phyloP scores from a whole-genome alignment of 495 filamentous ascomycete genomes.

The Aspergillus bridgeri region DNA sequence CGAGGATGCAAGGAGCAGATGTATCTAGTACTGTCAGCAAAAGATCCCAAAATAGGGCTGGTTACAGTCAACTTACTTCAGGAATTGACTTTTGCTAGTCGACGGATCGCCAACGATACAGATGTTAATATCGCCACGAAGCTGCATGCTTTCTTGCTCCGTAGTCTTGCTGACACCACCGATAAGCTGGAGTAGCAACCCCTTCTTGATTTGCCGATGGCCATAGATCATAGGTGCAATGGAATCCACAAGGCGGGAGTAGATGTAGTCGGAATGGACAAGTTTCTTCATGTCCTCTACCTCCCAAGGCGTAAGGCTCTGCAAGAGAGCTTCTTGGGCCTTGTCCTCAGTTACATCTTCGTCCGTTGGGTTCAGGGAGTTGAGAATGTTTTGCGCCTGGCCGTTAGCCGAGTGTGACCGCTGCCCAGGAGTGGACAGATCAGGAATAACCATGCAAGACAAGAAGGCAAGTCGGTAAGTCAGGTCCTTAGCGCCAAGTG shows the following conservation, averaged over 20 bases:
- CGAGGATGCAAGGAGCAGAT: slow-evolving; percentile 93
- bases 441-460: slow-evolving; percentile 93
- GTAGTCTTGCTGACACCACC: slow-evolving; percentile 81
- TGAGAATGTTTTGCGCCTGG: slow-evolving; percentile 76
- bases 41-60: background rate
- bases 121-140: slow-evolving; percentile 97
- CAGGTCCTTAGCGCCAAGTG: slow-evolving; percentile 89
- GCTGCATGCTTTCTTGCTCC: slow-evolving; percentile 84
- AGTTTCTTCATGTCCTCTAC: slow-evolving; percentile 88
- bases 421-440: slow-evolving; percentile 74
- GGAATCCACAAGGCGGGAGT: slow-evolving; percentile 86
- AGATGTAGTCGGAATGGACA: slow-evolving; percentile 95
- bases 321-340: slow-evolving; percentile 82
- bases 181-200: slow-evolving; percentile 87
- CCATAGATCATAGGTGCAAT: slow-evolving; percentile 98
- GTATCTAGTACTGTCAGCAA: slow-evolving; percentile 48
- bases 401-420: slow-evolving; percentile 60
- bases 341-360: slow-evolving; percentile 67
- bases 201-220: slow-evolving; percentile 97
- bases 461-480: slow-evolving; percentile 98
- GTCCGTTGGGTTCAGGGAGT: slow-evolving; percentile 69
- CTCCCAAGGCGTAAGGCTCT: slow-evolving; percentile 75
- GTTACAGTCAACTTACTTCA: slow-evolving; percentile 56
- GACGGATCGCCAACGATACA: slow-evolving; percentile 97
- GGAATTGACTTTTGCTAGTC: slow-evolving; percentile 97